phyloP scores from a whole-genome alignment of 2,329 filamentous ascomycete species.

The Calonectria hongkongensis region DNA sequence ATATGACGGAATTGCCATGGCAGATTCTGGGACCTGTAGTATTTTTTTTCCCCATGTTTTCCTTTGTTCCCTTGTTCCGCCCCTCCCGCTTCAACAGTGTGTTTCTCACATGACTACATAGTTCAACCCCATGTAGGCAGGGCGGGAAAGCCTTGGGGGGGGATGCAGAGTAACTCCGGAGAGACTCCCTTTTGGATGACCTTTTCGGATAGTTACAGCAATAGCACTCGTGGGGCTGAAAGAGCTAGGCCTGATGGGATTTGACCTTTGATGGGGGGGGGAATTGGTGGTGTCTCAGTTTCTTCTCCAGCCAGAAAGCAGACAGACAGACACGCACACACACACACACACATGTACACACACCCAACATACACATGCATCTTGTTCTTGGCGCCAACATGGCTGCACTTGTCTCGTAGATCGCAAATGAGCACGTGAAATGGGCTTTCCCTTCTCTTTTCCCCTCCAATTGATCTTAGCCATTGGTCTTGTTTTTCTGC shows the following conservation, averaged over 20 bases:
- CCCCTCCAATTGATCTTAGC: neutral
- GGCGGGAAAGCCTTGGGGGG: neutral
- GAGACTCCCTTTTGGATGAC: conserved; percentile 5
- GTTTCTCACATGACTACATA: conserved; percentile 20
- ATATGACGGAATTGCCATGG: neutral
- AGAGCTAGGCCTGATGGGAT: neutral
- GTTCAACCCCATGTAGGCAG: conserved; percentile 28
- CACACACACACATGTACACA: too few relatives aligned
- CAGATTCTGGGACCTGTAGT: neutral
- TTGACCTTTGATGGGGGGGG: neutral
- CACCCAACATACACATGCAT: too few relatives aligned
- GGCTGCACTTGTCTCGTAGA: neutral
- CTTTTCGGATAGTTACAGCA: neutral
- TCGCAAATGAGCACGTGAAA: too few relatives aligned
- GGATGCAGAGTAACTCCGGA: conserved; percentile 15
- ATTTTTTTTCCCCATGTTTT: neutral
- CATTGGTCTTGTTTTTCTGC: neutral
- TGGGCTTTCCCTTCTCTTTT: neutral
- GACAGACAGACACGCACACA: too few relatives aligned
- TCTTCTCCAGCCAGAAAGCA: too few relatives aligned
- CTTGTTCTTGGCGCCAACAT: neutral
- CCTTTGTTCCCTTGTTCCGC: neutral
- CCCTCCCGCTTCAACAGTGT: conserved; percentile 27
- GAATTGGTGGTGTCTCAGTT: too few relatives aligned
- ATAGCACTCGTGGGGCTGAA: neutral